A percentile compares a stretch with the other conserved stretches of the same genome.
Conservation (phyloP, 148 eudicot genomes). For the Simmondsia chinensis region DNA sequence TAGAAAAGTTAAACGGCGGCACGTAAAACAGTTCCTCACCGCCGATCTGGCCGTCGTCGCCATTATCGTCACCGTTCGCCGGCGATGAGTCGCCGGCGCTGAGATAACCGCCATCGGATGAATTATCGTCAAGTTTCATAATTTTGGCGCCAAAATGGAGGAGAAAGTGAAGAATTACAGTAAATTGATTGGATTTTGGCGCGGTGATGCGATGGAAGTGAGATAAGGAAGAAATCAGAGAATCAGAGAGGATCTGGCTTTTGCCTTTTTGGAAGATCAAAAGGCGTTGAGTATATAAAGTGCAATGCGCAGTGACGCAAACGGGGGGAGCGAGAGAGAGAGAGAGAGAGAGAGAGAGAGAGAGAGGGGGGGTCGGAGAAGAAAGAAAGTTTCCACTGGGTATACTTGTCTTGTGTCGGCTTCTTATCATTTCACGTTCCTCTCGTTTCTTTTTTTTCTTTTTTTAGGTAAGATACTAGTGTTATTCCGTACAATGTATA, state of each 20-base stretch:
- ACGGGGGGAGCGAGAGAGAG: not conserved
- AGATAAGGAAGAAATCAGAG: not conserved
- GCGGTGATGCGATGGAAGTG: not conserved
- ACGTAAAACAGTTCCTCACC: slow-evolving; percentile 11
- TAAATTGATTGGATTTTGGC: not conserved
- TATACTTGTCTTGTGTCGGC: too few species aligned
- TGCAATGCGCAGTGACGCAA: not conserved
- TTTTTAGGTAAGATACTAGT: too few species aligned
- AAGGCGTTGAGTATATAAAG: not conserved
- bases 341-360: not conserved
- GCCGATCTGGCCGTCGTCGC: slow-evolving; percentile 1
- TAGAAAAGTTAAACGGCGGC: slow-evolving; percentile 40
- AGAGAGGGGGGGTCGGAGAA: not conserved
- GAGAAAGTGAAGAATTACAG: not conserved
- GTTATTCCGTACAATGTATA: too few species aligned
- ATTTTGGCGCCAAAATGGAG: slow-evolving; percentile 19
- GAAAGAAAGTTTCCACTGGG: too few species aligned
- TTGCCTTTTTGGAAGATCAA: not conserved
- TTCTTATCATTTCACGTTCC: too few species aligned
- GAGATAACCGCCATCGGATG: slow-evolving; percentile 1
- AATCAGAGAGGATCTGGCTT: not conserved
- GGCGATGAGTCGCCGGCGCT: slow-evolving; percentile 1
- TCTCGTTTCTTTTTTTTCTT: too few species aligned
- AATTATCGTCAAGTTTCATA: slow-evolving; percentile 18
- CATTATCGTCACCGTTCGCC: not conserved